phyloP scores from a whole-genome alignment of 495 filamentous ascomycete genomes.

The Pyrenula massariospora region DNA sequence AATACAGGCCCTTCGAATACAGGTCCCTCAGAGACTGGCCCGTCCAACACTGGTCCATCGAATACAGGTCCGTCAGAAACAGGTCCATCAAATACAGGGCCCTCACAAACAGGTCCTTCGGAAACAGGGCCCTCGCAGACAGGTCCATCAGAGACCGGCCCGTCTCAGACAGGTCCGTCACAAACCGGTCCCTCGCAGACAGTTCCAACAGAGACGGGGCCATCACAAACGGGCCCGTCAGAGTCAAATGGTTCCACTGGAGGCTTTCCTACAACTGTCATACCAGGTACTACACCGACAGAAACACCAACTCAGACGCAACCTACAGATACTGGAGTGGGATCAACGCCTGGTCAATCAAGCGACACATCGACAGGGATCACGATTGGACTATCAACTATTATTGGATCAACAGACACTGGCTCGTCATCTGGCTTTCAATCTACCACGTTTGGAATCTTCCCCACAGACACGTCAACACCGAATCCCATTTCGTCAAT shows the following conservation, averaged over 20 bases:
- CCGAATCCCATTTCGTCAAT: not conserved
- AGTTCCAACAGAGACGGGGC: not conserved
- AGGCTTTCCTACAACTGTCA: not conserved
- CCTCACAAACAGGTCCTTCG: no score
- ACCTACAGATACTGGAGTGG: not conserved
- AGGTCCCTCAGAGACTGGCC: no score
- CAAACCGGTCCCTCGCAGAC: not conserved
- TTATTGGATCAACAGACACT: not conserved
- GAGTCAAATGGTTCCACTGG: not conserved
- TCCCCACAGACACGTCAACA: not conserved
- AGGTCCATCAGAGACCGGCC: not conserved
- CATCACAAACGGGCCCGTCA: not conserved
- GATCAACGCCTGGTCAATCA: not conserved
- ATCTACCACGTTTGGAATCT: not conserved
- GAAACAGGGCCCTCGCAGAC: no score
- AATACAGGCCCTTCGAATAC: no score
- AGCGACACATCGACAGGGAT: not conserved
- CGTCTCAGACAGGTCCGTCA: no score
- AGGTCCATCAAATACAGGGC: no score
- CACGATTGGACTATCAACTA: slow-evolving; percentile 7
- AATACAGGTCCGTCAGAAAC: no score
- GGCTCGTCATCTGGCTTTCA: not conserved
- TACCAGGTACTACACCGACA: not conserved
- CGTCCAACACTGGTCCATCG: no score
- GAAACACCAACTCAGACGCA: not conserved